Base-by-base conservation (phyloP, 345 rosid genomes). In the Rubroshorea leprosula region DNA sequence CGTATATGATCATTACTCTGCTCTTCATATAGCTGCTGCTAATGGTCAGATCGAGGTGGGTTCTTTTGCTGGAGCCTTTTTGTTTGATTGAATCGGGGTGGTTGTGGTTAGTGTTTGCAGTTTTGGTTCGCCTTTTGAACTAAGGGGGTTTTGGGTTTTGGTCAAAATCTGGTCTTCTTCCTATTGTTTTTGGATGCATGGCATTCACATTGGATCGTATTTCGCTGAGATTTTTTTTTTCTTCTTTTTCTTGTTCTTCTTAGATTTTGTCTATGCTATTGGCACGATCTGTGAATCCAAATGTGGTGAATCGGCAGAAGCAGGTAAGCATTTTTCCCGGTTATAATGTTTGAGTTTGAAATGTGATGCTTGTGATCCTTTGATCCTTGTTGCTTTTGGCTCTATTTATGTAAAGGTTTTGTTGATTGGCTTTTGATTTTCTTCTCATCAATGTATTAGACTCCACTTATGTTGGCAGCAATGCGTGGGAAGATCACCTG, bases 391-490 rank as follows among this genome's bases (percentile, higher is more conserved):
- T 41, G 25, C 51, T 38, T 38, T 61, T 13, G 21, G 6, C 20
- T 29, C 8, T 10, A 29, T 29, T 60, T 48, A 1, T 25, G 18
- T 29, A 13, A 35, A 1, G 9, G 5, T 35, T 35, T 9, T 27
- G 20, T 21, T 7, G 43, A 9, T 57, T 57, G 17, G 49, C 11
- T 59, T 15, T 0, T 4, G 9, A 3, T 6, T 15, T 65, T 27
- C 48, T 57, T 8, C 12, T 4, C 9, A 6, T 35, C 41, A 6
- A n/a, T n/a, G 25, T 44, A 55, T 65, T 49, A 94, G 99, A 85
- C 97, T 66, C 99, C 99, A 12, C 84, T 94, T 47, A 94, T 90
- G 99, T 63, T 94, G 51, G 97, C 99, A 53, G 96, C 97, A 61
- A 94, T 94, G 95, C 80, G 81, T 58, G 99, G 99, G 25, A 94